These are phyloP conservation scores for Durusdinium trenchii DNA, from an alignment of 73 alveolate genomes.

Conservation along the genomic window DNA sequence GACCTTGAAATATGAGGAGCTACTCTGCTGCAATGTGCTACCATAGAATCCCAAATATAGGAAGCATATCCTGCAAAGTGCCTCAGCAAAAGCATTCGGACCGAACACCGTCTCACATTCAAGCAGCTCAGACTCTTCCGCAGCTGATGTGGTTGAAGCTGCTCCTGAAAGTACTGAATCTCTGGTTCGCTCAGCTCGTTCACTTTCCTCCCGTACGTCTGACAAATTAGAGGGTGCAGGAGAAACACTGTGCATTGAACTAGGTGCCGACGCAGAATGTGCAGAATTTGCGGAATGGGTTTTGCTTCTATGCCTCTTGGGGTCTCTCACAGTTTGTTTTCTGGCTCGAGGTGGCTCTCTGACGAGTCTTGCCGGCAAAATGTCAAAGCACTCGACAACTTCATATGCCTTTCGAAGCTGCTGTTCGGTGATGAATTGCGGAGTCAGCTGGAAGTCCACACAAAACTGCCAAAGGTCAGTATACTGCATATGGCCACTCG, in stretches of 20 bases:
- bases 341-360: not conserved
- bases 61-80: slow-evolving; percentile 62
- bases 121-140: not conserved
- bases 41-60: slow-evolving; percentile 55
- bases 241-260: too few species aligned
- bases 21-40: slow-evolving; percentile 47
- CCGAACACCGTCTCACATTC: slow-evolving; percentile 63
- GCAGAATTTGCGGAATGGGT: not conserved
- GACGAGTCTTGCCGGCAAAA: slow-evolving; percentile 38
- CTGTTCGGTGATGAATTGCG: slow-evolving; percentile 60
- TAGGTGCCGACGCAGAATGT: not conserved
- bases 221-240: too few species aligned
- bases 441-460: slow-evolving; percentile 53
- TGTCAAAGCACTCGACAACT: slow-evolving; percentile 9
- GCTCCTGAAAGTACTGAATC: too few species aligned
- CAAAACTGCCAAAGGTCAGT: slow-evolving; percentile 72
- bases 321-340: not conserved
- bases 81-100: slow-evolving; percentile 23
- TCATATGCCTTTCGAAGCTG: slow-evolving; percentile 66
- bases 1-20: slow-evolving; percentile 57
- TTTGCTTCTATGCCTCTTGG: not conserved
- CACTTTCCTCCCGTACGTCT: not conserved
- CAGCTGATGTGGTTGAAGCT: not conserved
- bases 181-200: too few species aligned
- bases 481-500: slow-evolving; percentile 46